These are phyloP conservation scores for Rhizophagus sp. DNA, from an alignment of 192 early-diverging fungal genomes.

Conservation along the genomic window DNA sequence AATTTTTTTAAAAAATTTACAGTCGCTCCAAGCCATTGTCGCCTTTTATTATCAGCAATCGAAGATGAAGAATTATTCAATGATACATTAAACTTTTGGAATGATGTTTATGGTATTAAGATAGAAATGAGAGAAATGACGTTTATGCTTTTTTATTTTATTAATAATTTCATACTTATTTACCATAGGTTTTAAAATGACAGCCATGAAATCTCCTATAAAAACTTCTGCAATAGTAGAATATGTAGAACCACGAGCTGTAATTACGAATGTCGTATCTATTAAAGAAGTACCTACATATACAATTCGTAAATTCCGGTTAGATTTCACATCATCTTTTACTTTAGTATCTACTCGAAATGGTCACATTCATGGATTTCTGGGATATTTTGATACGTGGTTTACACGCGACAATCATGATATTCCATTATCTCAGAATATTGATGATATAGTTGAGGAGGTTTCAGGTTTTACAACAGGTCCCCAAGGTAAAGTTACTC, in stretches of 20 bases:
- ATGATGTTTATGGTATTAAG: constrained; percentile 37
- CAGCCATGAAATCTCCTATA: constrained; percentile 86
- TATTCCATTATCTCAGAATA: constrained; percentile 18
- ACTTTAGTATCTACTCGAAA: constrained; percentile 72
- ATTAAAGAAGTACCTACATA: constrained; percentile 78
- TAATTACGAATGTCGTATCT: constrained; percentile 75
- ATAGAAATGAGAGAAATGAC: no score
- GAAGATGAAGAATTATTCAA: constrained; percentile 88
- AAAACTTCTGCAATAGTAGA: constrained; percentile 95
- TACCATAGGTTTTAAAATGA: constrained; percentile 96
- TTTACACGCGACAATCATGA: constrained; percentile 41
- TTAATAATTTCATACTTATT: neutral
- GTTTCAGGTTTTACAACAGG: constrained; percentile 54
- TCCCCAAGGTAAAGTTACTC: constrained; percentile 86
- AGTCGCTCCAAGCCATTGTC: constrained; percentile 46
- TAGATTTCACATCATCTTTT: constrained; percentile 85
- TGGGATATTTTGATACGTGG: constrained; percentile 96
- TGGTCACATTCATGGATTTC: constrained; percentile 91
- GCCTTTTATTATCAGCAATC: constrained; percentile 70
- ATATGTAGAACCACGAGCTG: constrained; percentile 83
- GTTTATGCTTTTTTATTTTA: neutral
- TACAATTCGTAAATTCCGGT: constrained; percentile 86
- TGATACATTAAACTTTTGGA: constrained; percentile 44
- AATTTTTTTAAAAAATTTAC: neutral
- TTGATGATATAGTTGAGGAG: constrained; percentile 33